Conservation (phyloP, 352 stramenopile species). For the Phytophthora lateralis region DNA sequence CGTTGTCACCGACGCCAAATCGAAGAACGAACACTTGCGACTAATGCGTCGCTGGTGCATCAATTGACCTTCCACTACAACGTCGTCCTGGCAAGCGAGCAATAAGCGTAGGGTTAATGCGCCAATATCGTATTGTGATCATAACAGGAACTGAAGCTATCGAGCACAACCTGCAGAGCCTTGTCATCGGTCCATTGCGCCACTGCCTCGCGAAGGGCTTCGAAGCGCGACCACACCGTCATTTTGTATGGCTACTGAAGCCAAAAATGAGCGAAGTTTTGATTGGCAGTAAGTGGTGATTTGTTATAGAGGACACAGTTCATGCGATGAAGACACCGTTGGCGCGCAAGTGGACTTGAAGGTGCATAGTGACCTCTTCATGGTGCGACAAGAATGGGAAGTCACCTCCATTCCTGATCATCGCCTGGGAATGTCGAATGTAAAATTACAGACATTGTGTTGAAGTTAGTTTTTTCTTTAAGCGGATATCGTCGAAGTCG, state of each 20-base stretch:
- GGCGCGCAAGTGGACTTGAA: constrained; percentile 74
- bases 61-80: constrained; percentile 72
- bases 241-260: constrained; percentile 29
- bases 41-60: constrained; percentile 80
- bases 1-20: constrained; percentile 49
- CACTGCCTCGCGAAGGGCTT: constrained; percentile 47
- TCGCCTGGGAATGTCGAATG: constrained; percentile 39
- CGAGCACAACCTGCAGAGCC: background rate
- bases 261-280: constrained; percentile 4
- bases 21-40: constrained; percentile 79
- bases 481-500: background rate
- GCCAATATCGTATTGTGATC: background rate
- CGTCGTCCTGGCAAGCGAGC: constrained; percentile 21
- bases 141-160: background rate
- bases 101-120: background rate
- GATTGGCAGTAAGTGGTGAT: constrained; percentile 24
- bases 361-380: constrained; percentile 75
- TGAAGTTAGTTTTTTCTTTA: background rate
- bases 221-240: constrained; percentile 53
- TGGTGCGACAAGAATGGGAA: constrained; percentile 80
- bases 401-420: constrained; percentile 68
- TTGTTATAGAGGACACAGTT: constrained; percentile 25
- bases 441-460: background rate
- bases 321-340: constrained; percentile 54
- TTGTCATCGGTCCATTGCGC: constrained; percentile 28